Evolutionary conservation across 768 basidiomycete species (phyloP).

Genomic region (Lenzites betulinus): DNA sequence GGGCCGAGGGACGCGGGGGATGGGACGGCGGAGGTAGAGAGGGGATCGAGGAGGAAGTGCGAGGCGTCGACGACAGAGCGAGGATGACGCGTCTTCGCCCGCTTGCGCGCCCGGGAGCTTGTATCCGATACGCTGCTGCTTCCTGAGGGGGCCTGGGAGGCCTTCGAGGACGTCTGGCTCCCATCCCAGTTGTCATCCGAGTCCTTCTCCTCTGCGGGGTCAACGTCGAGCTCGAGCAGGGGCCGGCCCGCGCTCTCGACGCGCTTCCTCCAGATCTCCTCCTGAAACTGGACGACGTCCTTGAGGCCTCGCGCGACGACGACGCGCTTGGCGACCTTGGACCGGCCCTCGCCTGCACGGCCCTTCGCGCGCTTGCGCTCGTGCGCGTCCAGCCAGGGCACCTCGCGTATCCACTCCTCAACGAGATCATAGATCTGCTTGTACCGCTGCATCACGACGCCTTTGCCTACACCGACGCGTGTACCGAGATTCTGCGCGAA

Average conservation of each 20-base stretch:
- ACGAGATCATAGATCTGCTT: constrained; percentile 63
- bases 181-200: constrained; percentile 14
- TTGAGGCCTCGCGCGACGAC: constrained; percentile 68
- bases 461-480: constrained; percentile 51
- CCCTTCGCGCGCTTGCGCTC: constrained; percentile 35
- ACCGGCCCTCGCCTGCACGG: constrained; percentile 43
- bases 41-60: constrained; percentile 60
- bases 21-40: constrained; percentile 32
- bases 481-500: constrained; percentile 58
- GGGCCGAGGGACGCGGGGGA: constrained; percentile 2
- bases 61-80: constrained; percentile 47
- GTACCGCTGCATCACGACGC: constrained; percentile 69
- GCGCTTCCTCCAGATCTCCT: constrained; percentile 56
- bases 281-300: constrained; percentile 69
- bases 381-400: constrained; percentile 75
- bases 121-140: neutral
- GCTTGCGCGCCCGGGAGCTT: constrained; percentile 38
- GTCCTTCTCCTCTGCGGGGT: constrained; percentile 23
- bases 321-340: constrained; percentile 62
- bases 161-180: constrained; percentile 1
- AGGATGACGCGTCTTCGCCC: constrained; percentile 32
- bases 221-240: constrained; percentile 41
- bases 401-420: constrained; percentile 56
- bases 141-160: constrained; percentile 1
- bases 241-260: constrained; percentile 39